Evolutionary conservation across 805 yeast species (phyloP).

Genomic region (Starmerella apicola): DNA sequence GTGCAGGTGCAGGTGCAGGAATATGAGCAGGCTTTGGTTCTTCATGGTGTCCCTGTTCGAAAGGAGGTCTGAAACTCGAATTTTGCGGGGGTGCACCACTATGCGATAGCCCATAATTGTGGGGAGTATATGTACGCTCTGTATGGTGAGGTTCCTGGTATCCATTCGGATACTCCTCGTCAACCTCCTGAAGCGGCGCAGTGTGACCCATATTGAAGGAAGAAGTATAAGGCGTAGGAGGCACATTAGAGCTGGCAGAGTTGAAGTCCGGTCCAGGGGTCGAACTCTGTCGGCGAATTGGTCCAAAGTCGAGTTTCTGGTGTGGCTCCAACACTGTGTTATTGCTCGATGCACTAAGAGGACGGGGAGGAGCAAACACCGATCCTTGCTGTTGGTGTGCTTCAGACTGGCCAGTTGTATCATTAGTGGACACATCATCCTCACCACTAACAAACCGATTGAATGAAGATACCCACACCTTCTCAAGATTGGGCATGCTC

Average conservation of each 20-base stretch:
- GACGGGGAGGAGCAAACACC: not conserved
- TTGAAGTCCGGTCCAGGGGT: constrained; percentile 14
- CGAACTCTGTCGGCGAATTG: constrained; percentile 10
- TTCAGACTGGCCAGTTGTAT: not conserved
- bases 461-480: constrained; percentile 76
- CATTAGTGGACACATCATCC: constrained; percentile 36
- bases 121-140: not conserved
- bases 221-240: not conserved
- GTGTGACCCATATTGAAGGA: not conserved
- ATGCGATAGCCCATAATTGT: constrained; percentile 59
- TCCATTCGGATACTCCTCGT: constrained; percentile 6
- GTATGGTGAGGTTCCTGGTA: not conserved
- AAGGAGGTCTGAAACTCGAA: not conserved
- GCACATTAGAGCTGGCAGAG: not conserved
- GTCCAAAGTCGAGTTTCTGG: constrained; percentile 1
- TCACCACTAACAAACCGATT: constrained; percentile 80
- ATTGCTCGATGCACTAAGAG: not conserved
- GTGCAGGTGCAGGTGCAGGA: constrained; percentile 4
- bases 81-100: constrained; percentile 33
- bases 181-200: constrained; percentile 9
- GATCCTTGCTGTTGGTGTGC: not conserved
- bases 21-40: constrained; percentile 6
- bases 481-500: constrained; percentile 46
- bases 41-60: not conserved
- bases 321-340: not conserved